These are phyloP conservation scores for Pichia sp. DNA, from an alignment of 1,139 yeast species.

Conservation along the genomic window DNA sequence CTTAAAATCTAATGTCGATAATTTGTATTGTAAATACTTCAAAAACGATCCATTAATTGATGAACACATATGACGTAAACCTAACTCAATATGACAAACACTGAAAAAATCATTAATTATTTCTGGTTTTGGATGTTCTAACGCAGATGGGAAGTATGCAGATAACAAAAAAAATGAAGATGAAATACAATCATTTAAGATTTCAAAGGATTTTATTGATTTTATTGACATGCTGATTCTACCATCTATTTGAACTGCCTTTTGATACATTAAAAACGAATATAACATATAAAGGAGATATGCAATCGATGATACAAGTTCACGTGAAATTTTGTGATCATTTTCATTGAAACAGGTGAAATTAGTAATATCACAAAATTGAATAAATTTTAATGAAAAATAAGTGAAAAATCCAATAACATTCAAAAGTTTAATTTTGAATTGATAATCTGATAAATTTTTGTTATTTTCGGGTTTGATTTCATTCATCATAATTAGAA, in stretches of 20 bases:
- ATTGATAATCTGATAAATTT: slow-evolving; percentile 13
- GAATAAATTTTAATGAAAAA: slow-evolving; percentile 30
- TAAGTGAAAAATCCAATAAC: slow-evolving; percentile 43
- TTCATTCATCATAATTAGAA: slow-evolving; percentile 38
- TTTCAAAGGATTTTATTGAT: slow-evolving; percentile 34
- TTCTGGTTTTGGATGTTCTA: slow-evolving; percentile 19
- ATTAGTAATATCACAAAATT: slow-evolving; percentile 17
- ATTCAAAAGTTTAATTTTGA: slow-evolving; percentile 22
- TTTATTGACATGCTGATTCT: slow-evolving; percentile 20
- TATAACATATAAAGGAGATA: slow-evolving; percentile 38
- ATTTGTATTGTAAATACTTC: slow-evolving; percentile 48
- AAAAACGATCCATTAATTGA: slow-evolving; percentile 58
- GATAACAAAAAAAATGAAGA: slow-evolving; percentile 37
- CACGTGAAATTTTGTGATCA: neutral
- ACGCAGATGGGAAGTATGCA: slow-evolving; percentile 29
- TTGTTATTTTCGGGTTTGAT: slow-evolving; percentile 29
- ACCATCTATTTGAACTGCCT: slow-evolving; percentile 31
- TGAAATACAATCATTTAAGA: slow-evolving; percentile 48
- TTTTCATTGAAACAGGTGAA: slow-evolving; percentile 20
- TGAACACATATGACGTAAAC: slow-evolving; percentile 63
- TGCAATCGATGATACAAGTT: slow-evolving; percentile 21
- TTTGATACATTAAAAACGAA: slow-evolving; percentile 44
- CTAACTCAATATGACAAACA: slow-evolving; percentile 67
- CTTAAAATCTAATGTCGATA: slow-evolving; percentile 40
- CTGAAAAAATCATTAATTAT: slow-evolving; percentile 43